Evolutionary conservation across 1,284 basidiomycete genomes (phyloP), one percentile per base, ranked within the genome.

Genomic region (Schizopora paradoxa): DNA sequence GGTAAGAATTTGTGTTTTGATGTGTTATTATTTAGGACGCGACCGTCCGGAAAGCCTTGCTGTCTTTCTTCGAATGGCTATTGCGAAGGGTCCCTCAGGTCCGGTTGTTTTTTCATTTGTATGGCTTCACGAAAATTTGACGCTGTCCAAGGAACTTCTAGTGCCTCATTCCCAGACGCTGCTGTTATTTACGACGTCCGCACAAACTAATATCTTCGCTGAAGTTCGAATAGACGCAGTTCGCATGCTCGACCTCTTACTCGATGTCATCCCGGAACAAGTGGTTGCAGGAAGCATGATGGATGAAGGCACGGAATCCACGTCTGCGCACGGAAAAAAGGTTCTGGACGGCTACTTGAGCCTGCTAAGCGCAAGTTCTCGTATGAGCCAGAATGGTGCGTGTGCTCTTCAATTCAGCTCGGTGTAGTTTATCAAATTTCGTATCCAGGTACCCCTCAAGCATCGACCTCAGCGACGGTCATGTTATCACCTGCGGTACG

Each of bases 181-280:
- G 2, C 69, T 95, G 13, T 76, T 97, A 10, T 96, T 92, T 62
- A 82, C 84, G 0, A 83, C 90, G 1, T 95, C 94, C 3, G 91
- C 91, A 0, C 85, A 96, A 61, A 93, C 91, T 0, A 88, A 96
- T 58, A 96, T 99, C 47, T 95, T 93, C 62, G 91, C 92, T 6
- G 90, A 94, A 57, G 89, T 98, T 48, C 77, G 92, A 6, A 74
- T 97, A 35, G 95, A 98, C 60, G 91, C 92, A 1, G 74, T 95
- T 51, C 79, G 82, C 21, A 78, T 94, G 52, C 66, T 99, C 40
- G 78, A 90, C 57, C 63, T 96, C 11, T 74, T 93, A 27, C 72
- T 98, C 2, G 81, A 86, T 27, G 61, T 74, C 40, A 76, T 88
- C 2, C 90, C 92, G 1, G 69, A 73, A 11, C 67, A 74, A 6